Evolutionary conservation across 2,329 filamentous ascomycete species (phyloP), one percentile per base, ranked within the genome.

Genomic region (Microcera coccophila): DNA sequence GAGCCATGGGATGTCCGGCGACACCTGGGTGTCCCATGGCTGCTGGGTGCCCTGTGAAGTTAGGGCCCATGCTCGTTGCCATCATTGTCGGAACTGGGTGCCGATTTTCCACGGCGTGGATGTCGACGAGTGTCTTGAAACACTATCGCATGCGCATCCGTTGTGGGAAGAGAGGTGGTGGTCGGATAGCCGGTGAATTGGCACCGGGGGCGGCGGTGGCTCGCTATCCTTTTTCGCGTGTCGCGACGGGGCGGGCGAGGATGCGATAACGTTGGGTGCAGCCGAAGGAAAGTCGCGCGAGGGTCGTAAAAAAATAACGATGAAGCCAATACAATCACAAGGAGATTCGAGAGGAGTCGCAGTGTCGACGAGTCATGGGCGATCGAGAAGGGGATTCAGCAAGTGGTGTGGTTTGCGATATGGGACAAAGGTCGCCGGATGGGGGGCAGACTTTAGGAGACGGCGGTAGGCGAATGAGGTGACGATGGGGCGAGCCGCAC

Each of bases 11-110:
- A 62, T 85, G 82, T 24, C 79, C 79, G 29, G 77, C 76, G 53
- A 85, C 80, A 53, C 81, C 83, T 50, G 84, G 82, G 63, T 86
- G 83, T 58, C 75, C 84, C 80, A 89, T 85, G 62, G 73, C 80
- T 59, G 74, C 79, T 53, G 82, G 81, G 70, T 87, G 83, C 65
- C 83, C 82, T 60, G 71, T 66, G 59, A 81, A 86, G 60, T 78
- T 73, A 56, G 78, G 78, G 52, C 72, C 74, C 69, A 84, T 79
- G 67, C 78, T 82, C 49, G 65, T 62, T 55, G 82, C 77, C 84
- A 88, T 88, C 83, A 85, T 87, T 61, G 71, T 62, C 55, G 33
- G 41, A 38, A 34, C 41, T 52, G 43, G 47, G 40, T 41, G 70
- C 69, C 75, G 73, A 73, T 62, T 71, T 75, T 73, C 75, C 77